Percentiles rank a stretch among this genome's conserved stretches.
phyloP scores from a whole-genome alignment of 2,329 filamentous ascomycete species.

The Ambrosiella cleistominuta region DNA sequence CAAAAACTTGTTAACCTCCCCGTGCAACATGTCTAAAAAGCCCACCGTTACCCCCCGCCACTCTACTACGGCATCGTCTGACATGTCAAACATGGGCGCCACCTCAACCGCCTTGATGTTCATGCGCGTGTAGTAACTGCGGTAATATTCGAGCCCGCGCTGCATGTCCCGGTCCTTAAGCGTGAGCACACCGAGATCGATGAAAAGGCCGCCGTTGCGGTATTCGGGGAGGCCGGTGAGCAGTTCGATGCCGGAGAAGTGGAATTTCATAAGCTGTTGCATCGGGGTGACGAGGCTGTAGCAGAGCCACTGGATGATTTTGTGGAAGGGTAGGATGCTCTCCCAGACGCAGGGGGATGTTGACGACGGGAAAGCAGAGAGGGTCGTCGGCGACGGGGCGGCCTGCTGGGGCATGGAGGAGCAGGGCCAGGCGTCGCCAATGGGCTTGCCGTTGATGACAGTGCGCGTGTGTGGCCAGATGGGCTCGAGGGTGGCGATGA shows the following conservation, averaged over 20 bases:
- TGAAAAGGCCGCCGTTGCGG: conserved; percentile 74
- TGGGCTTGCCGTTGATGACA: conserved; percentile 64
- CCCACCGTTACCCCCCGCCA: conserved; percentile 48
- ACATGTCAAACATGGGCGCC: conserved; percentile 39
- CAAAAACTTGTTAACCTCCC: conserved; percentile 43
- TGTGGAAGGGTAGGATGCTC: conserved; percentile 78
- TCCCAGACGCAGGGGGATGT: conserved; percentile 45
- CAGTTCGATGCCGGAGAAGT: conserved; percentile 65
- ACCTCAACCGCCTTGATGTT: conserved; percentile 44
- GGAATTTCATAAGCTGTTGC: conserved; percentile 60
- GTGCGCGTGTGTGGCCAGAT: conserved; percentile 87
- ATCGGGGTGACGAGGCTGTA: conserved; percentile 91
- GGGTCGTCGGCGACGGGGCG: conserved; percentile 28
- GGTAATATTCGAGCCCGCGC: conserved; percentile 46
- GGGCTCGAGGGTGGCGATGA: conserved; percentile 69
- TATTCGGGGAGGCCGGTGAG: conserved; percentile 84
- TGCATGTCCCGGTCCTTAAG: conserved; percentile 53
- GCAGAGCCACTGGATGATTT: conserved; percentile 84
- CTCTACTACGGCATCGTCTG: conserved; percentile 45
- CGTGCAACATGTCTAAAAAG: conserved; percentile 36
- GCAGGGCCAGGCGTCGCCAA: conserved; percentile 92
- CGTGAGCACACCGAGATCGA: conserved; percentile 65
- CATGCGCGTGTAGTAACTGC: conserved; percentile 52
- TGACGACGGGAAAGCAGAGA: conserved; percentile 29
- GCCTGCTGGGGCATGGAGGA: conserved; percentile 50